Conservation (phyloP, 306 rosid species). For the Arachis hypogaea region DNA sequence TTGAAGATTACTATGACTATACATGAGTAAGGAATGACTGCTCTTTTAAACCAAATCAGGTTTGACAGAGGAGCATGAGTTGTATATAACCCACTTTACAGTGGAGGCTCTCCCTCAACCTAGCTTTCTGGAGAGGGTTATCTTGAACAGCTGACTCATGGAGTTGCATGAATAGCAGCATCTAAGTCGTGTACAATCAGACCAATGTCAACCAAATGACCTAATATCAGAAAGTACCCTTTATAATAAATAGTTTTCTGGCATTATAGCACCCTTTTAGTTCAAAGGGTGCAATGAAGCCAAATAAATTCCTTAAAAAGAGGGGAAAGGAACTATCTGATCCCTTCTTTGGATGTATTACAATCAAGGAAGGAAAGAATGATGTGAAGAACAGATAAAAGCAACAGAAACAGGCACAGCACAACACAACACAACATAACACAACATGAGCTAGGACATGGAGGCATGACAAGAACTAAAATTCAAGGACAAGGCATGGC, state of each 20-base stretch:
- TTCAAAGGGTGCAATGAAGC: background rate
- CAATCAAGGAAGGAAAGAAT: conserved; percentile 25
- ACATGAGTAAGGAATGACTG: background rate
- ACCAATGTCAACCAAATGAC: background rate
- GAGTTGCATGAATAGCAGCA: background rate
- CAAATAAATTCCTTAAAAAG: background rate
- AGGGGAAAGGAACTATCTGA: background rate
- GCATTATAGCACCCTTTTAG: conserved; percentile 2
- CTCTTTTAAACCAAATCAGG: background rate
- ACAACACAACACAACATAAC: background rate
- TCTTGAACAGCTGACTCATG: conserved; percentile 6
- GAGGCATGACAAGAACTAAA: conserved; percentile 11
- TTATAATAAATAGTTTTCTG: background rate
- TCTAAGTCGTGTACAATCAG: background rate
- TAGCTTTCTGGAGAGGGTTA: background rate
- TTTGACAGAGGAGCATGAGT: conserved; percentile 3
- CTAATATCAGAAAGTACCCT: background rate
- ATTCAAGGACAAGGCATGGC: conserved; percentile 20
- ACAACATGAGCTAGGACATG: background rate
- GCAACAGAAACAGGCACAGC: background rate
- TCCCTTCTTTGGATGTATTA: background rate
- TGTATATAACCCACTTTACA: background rate
- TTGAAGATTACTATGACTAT: background rate
- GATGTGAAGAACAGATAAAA: background rate
- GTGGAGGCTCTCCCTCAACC: background rate